A percentile compares a stretch with the other conserved stretches of the same genome.
Evolutionary conservation across 768 basidiomycete species (phyloP).

Genomic region (Suillus clintonianus): DNA sequence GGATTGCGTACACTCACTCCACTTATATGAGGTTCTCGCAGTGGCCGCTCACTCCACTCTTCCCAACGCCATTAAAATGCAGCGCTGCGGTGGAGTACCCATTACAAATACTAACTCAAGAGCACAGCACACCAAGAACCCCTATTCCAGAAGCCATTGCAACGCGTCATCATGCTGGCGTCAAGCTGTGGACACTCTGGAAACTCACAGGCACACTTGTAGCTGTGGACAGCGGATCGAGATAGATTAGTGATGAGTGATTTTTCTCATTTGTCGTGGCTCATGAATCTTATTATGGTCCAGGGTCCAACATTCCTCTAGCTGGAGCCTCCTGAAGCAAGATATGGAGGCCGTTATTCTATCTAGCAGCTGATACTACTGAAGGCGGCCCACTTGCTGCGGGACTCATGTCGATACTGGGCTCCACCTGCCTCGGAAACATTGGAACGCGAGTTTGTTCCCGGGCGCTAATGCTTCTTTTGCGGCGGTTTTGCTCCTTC

Average conservation of each 20-base stretch:
- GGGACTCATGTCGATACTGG: conserved; percentile 80
- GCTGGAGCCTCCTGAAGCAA: conserved; percentile 92
- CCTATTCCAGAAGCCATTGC: conserved; percentile 88
- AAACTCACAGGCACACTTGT: conserved; percentile 98
- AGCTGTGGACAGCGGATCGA: conserved; percentile 98
- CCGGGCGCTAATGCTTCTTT: conserved; percentile 70
- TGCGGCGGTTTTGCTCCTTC: conserved; percentile 82
- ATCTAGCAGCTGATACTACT: conserved; percentile 65
- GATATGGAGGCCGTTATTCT: conserved; percentile 98
- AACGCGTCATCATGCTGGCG: conserved; percentile 85
- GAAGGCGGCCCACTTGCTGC: conserved; percentile 71
- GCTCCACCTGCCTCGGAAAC: conserved; percentile 67
- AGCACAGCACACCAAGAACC: conserved; percentile 75
- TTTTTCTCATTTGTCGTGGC: conserved; percentile 6
- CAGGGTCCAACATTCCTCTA: conserved; percentile 52
- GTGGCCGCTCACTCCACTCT: conserved; percentile 75
- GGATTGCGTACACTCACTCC: conserved; percentile 90
- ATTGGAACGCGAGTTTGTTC: conserved; percentile 66
- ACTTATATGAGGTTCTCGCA: too few species aligned
- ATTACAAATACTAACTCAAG: too few species aligned
- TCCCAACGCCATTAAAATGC: conserved; percentile 76
- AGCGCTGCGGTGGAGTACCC: too few species aligned
- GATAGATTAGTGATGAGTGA: conserved; percentile 53
- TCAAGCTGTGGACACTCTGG: conserved; percentile 75
- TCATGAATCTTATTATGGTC: not conserved